Evolutionary conservation across 2,329 filamentous ascomycete genomes (phyloP), one percentile per base, ranked within the genome.

Genomic region (Ceratocystis huliohia): DNA sequence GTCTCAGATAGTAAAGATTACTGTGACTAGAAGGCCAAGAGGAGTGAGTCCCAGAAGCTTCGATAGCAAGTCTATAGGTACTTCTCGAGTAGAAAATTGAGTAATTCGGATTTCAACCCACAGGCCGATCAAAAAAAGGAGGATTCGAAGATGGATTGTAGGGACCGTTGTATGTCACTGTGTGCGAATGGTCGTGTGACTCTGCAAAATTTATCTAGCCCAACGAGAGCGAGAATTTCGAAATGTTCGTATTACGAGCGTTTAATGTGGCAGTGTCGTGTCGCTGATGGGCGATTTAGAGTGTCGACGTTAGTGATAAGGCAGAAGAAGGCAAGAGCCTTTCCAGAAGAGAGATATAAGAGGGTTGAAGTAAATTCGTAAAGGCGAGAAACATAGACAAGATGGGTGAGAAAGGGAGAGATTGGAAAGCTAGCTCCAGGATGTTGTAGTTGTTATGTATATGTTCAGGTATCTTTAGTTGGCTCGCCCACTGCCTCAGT

Each of bases 401-500:
- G 56, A 59, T 33, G 33, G 28, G 28, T 25, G 56, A 20, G 56
- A 15, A 28, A 3, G 15, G n/a, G 28, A 30, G 25, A 59, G 7
- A 59, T 59, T 7, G 17, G 20, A 30, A 59, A 30, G 28, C 25
- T n/a, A 4, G 15, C 28, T n/a, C 7, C 37, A 41, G 37, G n/a
- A 37, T 8, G 15, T 10, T 59, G 56, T 59, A 17, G 25, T n/a
- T 22, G 25, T n/a, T 22, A 37, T 59, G 56, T 59, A 20, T 59
- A 37, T n/a, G 28, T 13, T 30, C 17, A 37, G 5, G 28, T 37
- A 30, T 59, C 17, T 33, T 28, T 25, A 30, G 25, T n/a, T 30
- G 56, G 56, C 28, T 37, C 56, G 56, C 28, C 56, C 56, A 59
- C 56, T 59, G 28, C 28, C 56, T 59, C 56, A 37, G 56, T 59